phyloP scores from a whole-genome alignment of 2,329 filamentous ascomycete species.

The Coniella vitis region DNA sequence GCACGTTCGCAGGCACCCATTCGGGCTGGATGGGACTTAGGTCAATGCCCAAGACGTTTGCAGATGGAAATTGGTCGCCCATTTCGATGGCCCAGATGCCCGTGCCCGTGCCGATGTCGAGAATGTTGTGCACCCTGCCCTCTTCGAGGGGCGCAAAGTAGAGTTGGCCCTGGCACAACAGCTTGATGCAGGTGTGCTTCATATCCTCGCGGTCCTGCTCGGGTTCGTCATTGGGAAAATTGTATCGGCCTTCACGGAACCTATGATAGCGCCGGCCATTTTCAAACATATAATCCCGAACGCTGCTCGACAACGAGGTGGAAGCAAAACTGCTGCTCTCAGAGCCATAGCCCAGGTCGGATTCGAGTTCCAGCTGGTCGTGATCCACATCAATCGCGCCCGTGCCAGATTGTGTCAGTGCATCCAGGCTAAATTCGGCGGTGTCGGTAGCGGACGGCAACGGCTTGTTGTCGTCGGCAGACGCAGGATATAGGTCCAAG shows the following conservation, averaged over 20 bases:
- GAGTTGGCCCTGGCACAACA: constrained; percentile 41
- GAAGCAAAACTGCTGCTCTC: constrained; percentile 24
- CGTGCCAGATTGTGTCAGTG: constrained; percentile 21
- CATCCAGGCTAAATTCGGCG: constrained; percentile 14
- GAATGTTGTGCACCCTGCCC: constrained; percentile 36
- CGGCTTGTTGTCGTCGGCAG: background rate
- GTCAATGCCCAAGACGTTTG: constrained; percentile 35
- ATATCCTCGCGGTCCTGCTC: constrained; percentile 54
- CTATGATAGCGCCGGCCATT: constrained; percentile 54
- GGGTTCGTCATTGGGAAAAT: constrained; percentile 53
- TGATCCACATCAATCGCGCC: constrained; percentile 24
- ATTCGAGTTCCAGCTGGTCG: constrained; percentile 20
- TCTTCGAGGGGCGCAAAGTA: constrained; percentile 45
- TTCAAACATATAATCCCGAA: constrained; percentile 46
- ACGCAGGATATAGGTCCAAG: background rate
- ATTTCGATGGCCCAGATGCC: constrained; percentile 55
- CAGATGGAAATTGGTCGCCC: constrained; percentile 34
- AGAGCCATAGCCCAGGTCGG: constrained; percentile 25
- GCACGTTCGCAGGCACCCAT: constrained; percentile 52
- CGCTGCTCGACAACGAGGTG: constrained; percentile 28
- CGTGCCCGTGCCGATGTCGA: constrained; percentile 54
- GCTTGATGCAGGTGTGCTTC: constrained; percentile 46
- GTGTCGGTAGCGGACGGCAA: constrained; percentile 2
- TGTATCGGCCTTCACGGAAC: constrained; percentile 47
- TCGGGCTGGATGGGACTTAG: constrained; percentile 39